These are phyloP conservation scores for Alternaria ventricosa DNA, from an alignment of 2,329 filamentous ascomycete genomes.

Conservation along the genomic window DNA sequence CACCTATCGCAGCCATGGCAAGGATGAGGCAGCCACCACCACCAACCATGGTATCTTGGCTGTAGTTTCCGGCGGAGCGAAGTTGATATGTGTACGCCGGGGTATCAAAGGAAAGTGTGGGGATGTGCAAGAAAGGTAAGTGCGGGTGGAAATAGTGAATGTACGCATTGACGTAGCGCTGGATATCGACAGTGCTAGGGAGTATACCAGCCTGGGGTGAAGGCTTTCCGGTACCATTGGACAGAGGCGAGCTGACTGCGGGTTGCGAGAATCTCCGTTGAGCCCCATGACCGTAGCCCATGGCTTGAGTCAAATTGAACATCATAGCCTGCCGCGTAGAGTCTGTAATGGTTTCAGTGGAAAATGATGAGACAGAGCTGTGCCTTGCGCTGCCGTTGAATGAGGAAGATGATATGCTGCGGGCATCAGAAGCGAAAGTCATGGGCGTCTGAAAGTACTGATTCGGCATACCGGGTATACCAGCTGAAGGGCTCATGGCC, in stretches of 20 bases:
- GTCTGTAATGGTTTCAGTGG: slow-evolving; percentile 71
- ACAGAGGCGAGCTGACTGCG: slow-evolving; percentile 61
- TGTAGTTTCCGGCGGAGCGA: slow-evolving; percentile 64
- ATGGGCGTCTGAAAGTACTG: slow-evolving; percentile 70
- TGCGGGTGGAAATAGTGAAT: slow-evolving; percentile 93
- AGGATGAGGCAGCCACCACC: slow-evolving; percentile 86
- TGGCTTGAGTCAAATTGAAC: slow-evolving; percentile 66
- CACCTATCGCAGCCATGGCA: slow-evolving; percentile 86
- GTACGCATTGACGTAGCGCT: slow-evolving; percentile 89
- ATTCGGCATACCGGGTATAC: slow-evolving; percentile 68
- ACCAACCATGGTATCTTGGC: slow-evolving; percentile 65
- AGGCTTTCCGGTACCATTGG: slow-evolving; percentile 35
- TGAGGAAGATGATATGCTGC: slow-evolving; percentile 68
- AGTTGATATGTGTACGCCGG: slow-evolving; percentile 68
- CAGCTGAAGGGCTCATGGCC: slow-evolving; percentile 71
- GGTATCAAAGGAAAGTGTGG: slow-evolving; percentile 88
- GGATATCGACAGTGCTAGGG: slow-evolving; percentile 83
- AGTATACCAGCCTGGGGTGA: slow-evolving; percentile 63
- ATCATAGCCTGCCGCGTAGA: slow-evolving; percentile 69
- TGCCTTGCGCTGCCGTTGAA: slow-evolving; percentile 70
- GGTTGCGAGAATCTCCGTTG: slow-evolving; percentile 67
- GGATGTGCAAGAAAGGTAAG: slow-evolving; percentile 90
- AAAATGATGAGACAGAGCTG: slow-evolving; percentile 66
- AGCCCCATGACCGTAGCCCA: slow-evolving; percentile 56
- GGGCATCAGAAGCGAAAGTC: slow-evolving; percentile 72